Conservation (phyloP, 2,329 filamentous ascomycete species). For the Venturia aucupariae region DNA sequence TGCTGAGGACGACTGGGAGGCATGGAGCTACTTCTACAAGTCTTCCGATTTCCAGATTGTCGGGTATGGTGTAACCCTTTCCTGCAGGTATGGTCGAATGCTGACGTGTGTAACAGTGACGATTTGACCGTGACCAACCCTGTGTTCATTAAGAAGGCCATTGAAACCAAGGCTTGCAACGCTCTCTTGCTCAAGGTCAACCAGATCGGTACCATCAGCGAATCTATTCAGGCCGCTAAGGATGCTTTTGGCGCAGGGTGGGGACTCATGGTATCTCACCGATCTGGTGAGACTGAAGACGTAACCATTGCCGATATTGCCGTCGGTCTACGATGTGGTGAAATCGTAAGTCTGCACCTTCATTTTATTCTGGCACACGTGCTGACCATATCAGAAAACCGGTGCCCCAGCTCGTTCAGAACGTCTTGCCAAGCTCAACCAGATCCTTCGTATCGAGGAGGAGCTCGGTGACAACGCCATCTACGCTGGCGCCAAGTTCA, state of each 20-base stretch:
- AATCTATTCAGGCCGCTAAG: slow-evolving; percentile 34
- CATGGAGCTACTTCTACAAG: slow-evolving; percentile 99
- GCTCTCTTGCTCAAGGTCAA: slow-evolving; percentile 98
- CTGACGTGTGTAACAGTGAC: slow-evolving; percentile 45
- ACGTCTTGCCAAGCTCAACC: slow-evolving; percentile 99
- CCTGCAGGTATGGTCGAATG: slow-evolving; percentile 16
- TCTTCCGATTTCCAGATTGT: slow-evolving; percentile 97
- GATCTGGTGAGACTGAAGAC: slow-evolving; percentile 98
- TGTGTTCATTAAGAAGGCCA: slow-evolving; percentile 97
- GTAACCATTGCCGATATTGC: slow-evolving; percentile 98
- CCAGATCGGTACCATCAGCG: slow-evolving; percentile 97
- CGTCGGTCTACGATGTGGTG: slow-evolving; percentile 88
- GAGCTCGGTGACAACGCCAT: slow-evolving; percentile 87
- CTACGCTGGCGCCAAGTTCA: slow-evolving; percentile 89
- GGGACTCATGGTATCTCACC: slow-evolving; percentile 99
- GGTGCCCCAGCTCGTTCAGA: slow-evolving; percentile 93
- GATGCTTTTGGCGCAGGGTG: slow-evolving; percentile 92
- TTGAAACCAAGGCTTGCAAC: slow-evolving; percentile 98
- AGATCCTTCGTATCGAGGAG: slow-evolving; percentile 99
- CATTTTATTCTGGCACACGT: not conserved
- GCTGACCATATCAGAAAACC: slow-evolving; percentile 54
- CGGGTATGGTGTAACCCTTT: slow-evolving; percentile 35
- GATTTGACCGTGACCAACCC: slow-evolving; percentile 99
- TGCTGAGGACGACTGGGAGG: slow-evolving; percentile 99
- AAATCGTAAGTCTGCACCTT: slow-evolving; percentile 53